phyloP scores from a whole-genome alignment of 2,329 filamentous ascomycete genomes.

The Pseudogymnoascus verrucosus region DNA sequence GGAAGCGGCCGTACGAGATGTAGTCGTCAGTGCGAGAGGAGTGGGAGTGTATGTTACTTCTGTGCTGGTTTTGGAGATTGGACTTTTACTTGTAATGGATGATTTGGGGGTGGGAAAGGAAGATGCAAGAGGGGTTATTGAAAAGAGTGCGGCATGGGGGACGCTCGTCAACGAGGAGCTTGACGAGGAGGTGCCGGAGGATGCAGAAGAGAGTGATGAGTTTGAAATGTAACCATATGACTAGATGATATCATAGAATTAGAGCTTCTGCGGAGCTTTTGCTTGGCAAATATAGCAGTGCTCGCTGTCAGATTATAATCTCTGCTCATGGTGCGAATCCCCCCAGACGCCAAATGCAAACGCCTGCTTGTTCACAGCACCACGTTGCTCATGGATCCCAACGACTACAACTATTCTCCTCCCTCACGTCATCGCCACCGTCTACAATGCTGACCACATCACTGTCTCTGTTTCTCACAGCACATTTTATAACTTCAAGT shows the following conservation, averaged over 20 bases:
- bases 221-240: conserved; percentile 4
- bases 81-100: conserved; percentile 47
- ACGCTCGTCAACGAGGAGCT: conserved; percentile 26
- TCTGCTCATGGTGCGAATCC: no score
- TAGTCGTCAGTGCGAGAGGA: conserved; percentile 57
- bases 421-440: no score
- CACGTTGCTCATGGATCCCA: no score
- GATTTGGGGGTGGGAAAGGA: conserved; percentile 43
- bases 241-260: neutral
- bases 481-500: no score
- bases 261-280: neutral
- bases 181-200: conserved; percentile 59
- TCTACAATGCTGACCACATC: no score
- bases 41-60: conserved; percentile 62
- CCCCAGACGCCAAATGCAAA: no score
- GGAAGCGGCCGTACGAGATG: conserved; percentile 53
- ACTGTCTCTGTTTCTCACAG: no score
- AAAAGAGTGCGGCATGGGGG: conserved; percentile 20
- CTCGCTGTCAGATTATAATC: no score
- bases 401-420: no score
- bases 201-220: conserved; percentile 32
- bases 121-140: conserved; percentile 26
- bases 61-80: conserved; percentile 68
- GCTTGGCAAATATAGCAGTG: neutral
- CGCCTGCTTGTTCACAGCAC: no score